Evolutionary conservation across 192 early-diverging fungal genomes (phyloP).

Genomic region (Jimgerdemannia lactiflua): DNA sequence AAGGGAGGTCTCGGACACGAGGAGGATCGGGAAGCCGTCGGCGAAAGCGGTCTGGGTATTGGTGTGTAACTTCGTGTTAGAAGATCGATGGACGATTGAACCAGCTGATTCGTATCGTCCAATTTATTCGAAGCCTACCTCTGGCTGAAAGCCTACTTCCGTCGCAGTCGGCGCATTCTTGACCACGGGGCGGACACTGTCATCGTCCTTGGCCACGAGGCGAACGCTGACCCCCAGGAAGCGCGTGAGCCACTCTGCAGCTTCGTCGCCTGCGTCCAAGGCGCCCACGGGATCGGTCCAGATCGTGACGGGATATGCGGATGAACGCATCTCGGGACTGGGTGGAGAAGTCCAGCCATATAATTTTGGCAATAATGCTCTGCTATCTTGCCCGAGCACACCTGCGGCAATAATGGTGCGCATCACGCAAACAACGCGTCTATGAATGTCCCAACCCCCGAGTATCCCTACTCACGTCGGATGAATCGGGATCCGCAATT

Average conservation of each 20-base stretch:
- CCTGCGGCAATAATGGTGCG: background rate
- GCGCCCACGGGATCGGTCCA: background rate
- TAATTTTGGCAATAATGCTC: background rate
- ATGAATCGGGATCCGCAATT: no score
- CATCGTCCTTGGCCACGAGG: background rate
- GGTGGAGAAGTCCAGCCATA: background rate
- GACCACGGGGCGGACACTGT: background rate
- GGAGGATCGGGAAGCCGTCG: slow-evolving; percentile 73
- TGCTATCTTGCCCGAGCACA: no score
- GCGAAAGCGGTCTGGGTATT: slow-evolving; percentile 66
- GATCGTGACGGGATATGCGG: background rate
- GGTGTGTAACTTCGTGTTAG: background rate
- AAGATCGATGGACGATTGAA: background rate
- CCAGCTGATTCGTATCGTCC: background rate
- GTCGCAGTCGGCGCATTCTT: background rate
- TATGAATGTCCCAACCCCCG: no score
- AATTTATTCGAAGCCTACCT: background rate
- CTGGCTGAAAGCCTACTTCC: background rate
- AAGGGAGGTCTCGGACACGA: slow-evolving; percentile 56
- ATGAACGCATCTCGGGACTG: background rate
- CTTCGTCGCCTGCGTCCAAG: background rate
- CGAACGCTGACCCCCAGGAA: background rate
- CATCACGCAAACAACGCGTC: background rate
- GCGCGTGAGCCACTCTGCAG: background rate
- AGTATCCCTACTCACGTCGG: no score